Evolutionary conservation across 1,284 basidiomycete species (phyloP), one percentile per base, ranked within the genome.

Genomic region (Heterobasidion irregulare): DNA sequence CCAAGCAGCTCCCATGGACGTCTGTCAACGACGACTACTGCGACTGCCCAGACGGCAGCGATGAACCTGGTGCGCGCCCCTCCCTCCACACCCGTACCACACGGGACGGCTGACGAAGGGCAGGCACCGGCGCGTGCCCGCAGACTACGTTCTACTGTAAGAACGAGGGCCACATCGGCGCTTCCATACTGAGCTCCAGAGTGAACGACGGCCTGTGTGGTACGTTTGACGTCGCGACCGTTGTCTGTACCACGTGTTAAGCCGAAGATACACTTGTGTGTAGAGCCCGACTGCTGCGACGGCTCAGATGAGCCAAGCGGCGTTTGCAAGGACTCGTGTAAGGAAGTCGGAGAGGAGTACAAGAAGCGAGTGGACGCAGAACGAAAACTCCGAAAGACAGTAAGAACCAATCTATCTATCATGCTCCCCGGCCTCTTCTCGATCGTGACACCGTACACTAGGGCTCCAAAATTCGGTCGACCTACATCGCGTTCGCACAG

Each of bases 161-260:
- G 65, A 99, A 99, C 68, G 75, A 80, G 53, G 96, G 95, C 0
- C 94, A 98, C 69, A 80, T 95, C 62, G 92, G 94, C 1, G 75
- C 83, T 2, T 78, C 68, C 51, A 88, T 99, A 56, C 80, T 84
- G 12, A 84, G 86, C 55, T 89, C 91, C 26, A 78, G 92, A 58
- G 94, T 99, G n/a, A 87, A 86, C 57, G 96, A 99, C 66, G 96
- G 96, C 2, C 77, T 98, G 41, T 99, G 96, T 68, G 95, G 92
- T 93, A 68, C 47, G 86, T 74, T 48, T 41, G 12, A 10, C 33
- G 12, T 8, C 16, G 16, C 6, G 18, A 9, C 33, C 13, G 8
- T 48, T 53, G 26, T 9, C 18, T 15, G 2, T 16, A 19, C 44
- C 54, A 44, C 64, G 44, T 63, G 50, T 18, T 35, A n/a, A 44